phyloP scores from a whole-genome alignment of 2,329 filamentous ascomycete genomes.

The Colletotrichum lentis region DNA sequence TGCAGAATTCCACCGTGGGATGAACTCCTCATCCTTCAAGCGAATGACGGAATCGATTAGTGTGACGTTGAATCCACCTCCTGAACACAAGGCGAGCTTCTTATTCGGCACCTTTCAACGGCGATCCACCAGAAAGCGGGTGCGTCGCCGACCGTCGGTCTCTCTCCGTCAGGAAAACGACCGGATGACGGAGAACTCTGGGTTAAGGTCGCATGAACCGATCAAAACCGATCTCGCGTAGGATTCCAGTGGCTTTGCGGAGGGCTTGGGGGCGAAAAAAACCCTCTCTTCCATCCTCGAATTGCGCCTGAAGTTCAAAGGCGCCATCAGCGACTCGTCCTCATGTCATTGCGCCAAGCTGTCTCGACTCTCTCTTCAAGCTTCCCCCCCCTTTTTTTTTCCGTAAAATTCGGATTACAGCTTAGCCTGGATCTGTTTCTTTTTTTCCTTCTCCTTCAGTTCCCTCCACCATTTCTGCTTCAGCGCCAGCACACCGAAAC shows the following conservation, averaged over 20 bases:
- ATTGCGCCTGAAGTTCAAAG: background rate
- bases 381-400: no score
- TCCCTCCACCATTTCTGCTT: slow-evolving; percentile 45
- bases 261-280: background rate
- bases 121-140: background rate
- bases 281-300: background rate
- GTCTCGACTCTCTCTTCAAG: no score
- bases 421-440: slow-evolving; percentile 17
- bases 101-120: slow-evolving; percentile 6
- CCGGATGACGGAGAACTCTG: slow-evolving; percentile 1
- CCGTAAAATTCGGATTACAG: no score
- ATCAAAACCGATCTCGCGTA: background rate
- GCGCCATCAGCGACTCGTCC: background rate
- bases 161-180: slow-evolving; percentile 15
- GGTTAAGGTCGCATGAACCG: background rate
- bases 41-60: slow-evolving; percentile 33
- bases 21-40: slow-evolving; percentile 18
- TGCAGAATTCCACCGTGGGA: slow-evolving; percentile 1
- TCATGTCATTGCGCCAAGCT: background rate
- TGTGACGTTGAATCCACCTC: slow-evolving; percentile 24
- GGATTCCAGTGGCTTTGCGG: background rate
- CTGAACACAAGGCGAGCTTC: background rate
- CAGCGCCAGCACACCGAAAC: slow-evolving; percentile 43
- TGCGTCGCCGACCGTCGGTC: background rate
- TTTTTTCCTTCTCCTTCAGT: slow-evolving; percentile 42